Base-by-base conservation (phyloP, 192 early-diverging fungal genomes). In the Fimicolochytrium jonesii region DNA sequence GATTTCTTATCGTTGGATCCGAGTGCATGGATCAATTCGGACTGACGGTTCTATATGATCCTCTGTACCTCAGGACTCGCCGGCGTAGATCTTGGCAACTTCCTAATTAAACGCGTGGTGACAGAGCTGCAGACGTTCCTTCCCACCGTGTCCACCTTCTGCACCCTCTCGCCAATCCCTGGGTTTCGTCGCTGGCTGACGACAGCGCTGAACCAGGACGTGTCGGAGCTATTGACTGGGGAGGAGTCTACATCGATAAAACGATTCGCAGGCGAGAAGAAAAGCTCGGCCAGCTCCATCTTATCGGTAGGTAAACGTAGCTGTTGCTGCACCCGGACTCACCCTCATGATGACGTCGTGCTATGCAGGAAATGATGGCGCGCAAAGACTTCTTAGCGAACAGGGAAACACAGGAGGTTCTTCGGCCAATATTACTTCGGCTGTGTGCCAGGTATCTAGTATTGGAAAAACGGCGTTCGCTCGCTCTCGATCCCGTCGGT, bases 41-140 rank as follows among this genome's bases (percentile, higher is more conserved):
- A 34, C 6, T 33, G n/a, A n/a, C n/a, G n/a, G n/a, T n/a, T n/a
- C 13, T 22, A 20, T 57, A 23, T 4, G 3, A 22, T 41, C 31
- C 28, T 60, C 35, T 25, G 33, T 36, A 25, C 10, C 45, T 15
- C 52, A 73, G 77, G 91, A 1, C 77, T 97, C 9, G 78, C 89
- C 11, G 92, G 95, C 20, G 90, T 97, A 31, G 89, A 97, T 41
- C 61, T 97, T 23, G 95, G 92, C 6, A 92, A 91, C 70, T 90
- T 92, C 41, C 61, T 80, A 9, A 91, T 95, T 65, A 94, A 94
- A 60, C 83, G 88, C 13, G 92, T 93, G 2, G 90, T 97, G 4
- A 76, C 78, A n/a, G 86, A 92, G 30, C 74, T 95, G 13, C 84
- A 87, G 58, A 56, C 62, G 6, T 75, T 86, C 33, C 70, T 87